Evolutionary conservation across 192 early-diverging fungal species (phyloP), one percentile per base, ranked within the genome.

Genomic region (Podila epicladia): DNA sequence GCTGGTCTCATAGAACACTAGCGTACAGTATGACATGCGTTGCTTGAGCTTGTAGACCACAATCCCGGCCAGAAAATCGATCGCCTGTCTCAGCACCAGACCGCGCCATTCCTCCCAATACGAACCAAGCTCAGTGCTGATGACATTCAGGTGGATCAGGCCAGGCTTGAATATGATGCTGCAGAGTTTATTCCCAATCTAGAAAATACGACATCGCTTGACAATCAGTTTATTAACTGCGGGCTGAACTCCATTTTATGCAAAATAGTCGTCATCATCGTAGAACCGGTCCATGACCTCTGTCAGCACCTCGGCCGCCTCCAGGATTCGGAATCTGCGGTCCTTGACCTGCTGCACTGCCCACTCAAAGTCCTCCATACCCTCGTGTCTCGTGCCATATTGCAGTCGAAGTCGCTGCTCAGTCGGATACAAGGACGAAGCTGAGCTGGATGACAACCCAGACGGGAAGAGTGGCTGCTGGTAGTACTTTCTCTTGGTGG

Each of bases 211-310:
- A 37, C 35, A 37, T 37, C 35, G 35, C 9, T 1, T 37, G 11
- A 37, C 7, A 37, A 37, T 37, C 35, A 11, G 35, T 37, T 37
- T 9, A 37, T 9, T 37, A 37, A 37, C 35, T 37, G 35, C 0
- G 6, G 33, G 33, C 0, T 6, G 33, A 1, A 7, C 33, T 4
- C 33, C 33, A 33, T 33, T 33, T 19, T 66, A 79, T 12, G 38
- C 69, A 68, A 79, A 72, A 32, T 71, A 79, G 35, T 67, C 69
- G 22, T 79, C 77, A 5, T 62, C 65, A 32, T 80, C 71, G 45
- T 80, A 80, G 31, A 80, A 80, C 48, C 77, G 45, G 22, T 80
- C 62, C 60, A 80, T 58, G 11, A 80, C 60, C 35, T 80, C 77
- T 5, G 60, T 41, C 58, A 80, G 45, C 3, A 80, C 37, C 20